phyloP scores from a whole-genome alignment of 2,329 filamentous ascomycete species.

The Arthrobotrys musiformis region DNA sequence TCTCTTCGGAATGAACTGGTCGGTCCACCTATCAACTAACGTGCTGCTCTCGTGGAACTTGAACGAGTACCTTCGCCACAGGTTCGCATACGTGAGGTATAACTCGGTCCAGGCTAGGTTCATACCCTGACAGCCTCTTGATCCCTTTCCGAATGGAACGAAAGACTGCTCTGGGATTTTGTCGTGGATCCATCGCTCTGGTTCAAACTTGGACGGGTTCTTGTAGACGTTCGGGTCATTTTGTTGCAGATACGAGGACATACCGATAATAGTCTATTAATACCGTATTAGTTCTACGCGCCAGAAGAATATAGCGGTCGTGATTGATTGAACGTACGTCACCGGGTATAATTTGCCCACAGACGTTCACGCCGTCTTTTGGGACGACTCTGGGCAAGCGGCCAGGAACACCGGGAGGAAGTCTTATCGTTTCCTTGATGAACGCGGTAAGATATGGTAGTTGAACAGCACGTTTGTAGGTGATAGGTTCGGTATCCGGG shows the following conservation, averaged over 20 bases:
- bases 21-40: constrained; percentile 28
- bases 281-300: background rate
- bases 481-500: constrained; percentile 60
- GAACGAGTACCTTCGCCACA: constrained; percentile 61
- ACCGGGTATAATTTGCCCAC: constrained; percentile 60
- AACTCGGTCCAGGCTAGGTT: constrained; percentile 62
- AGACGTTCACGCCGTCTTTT: constrained; percentile 59
- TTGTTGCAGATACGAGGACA: constrained; percentile 59
- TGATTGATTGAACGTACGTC: constrained; percentile 57
- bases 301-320: background rate
- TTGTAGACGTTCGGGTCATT: constrained; percentile 56
- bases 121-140: constrained; percentile 62
- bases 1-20: constrained; percentile 52
- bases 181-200: constrained; percentile 38
- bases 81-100: constrained; percentile 60
- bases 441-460: constrained; percentile 62
- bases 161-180: constrained; percentile 55
- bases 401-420: constrained; percentile 61
- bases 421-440: constrained; percentile 63
- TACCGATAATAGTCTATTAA: constrained; percentile 59
- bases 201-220: constrained; percentile 32
- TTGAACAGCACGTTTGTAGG: constrained; percentile 61
- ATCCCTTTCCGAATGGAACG: constrained; percentile 56
- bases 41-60: constrained; percentile 56
- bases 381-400: constrained; percentile 60